A percentile compares a stretch with the other conserved stretches of the same genome.
These are phyloP conservation scores for Penicillium tannophilum DNA, from an alignment of 495 filamentous ascomycete species.

Conservation along the genomic window DNA sequence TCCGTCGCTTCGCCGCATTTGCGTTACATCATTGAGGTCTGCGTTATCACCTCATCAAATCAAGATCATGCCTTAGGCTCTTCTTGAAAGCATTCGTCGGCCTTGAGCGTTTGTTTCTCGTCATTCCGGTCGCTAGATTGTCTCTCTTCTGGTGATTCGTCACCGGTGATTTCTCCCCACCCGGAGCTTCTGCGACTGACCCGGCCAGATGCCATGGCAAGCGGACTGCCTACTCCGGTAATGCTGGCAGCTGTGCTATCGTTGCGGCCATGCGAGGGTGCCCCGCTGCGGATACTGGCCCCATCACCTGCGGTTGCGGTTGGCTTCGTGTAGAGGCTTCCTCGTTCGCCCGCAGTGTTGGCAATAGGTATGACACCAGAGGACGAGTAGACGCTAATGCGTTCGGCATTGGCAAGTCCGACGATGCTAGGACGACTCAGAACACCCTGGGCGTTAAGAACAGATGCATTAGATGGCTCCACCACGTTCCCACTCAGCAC, in stretches of 20 bases:
- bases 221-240: constrained; percentile 61
- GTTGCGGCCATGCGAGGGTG: constrained; percentile 73
- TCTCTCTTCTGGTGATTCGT: constrained; percentile 32
- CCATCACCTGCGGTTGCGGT: constrained; percentile 62
- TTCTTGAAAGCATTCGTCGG: constrained; percentile 14
- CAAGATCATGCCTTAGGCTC: constrained; percentile 17
- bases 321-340: constrained; percentile 77
- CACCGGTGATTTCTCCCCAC: constrained; percentile 60
- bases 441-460: constrained; percentile 53
- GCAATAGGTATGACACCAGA: constrained; percentile 65
- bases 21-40: constrained; percentile 23
- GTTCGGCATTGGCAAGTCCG: constrained; percentile 69
- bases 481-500: constrained; percentile 80
- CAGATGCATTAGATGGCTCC: constrained; percentile 50
- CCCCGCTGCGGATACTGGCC: constrained; percentile 75
- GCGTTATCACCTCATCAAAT: neutral
- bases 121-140: constrained; percentile 18
- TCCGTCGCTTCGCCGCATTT: constrained; percentile 8
- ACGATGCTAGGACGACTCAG: constrained; percentile 57
- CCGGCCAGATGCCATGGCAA: constrained; percentile 50
- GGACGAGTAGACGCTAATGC: constrained; percentile 83
- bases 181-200: constrained; percentile 64
- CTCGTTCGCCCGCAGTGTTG: constrained; percentile 66
- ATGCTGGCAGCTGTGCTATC: constrained; percentile 84
- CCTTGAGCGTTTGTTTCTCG: constrained; percentile 22